A percentile compares a stretch with the other conserved stretches of the same genome.
Conservation (phyloP, 202 grass and related monocot genomes). For the Carex arenaria region DNA sequence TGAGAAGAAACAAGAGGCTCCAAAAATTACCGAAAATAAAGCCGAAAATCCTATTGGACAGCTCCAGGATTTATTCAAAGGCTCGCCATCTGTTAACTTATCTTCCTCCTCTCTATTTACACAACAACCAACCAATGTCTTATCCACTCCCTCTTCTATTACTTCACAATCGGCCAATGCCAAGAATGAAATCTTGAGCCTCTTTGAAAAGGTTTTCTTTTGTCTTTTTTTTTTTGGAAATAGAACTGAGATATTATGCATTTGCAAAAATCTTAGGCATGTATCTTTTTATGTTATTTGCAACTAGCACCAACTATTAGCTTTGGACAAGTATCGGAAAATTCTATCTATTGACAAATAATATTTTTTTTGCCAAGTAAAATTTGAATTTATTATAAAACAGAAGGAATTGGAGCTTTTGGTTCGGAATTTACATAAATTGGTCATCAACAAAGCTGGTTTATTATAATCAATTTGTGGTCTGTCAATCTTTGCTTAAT, state of each 20-base stretch:
- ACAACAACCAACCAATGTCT: slow-evolving; percentile 36
- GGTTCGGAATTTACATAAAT: background rate
- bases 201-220: slow-evolving; percentile 92
- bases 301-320: background rate
- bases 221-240: background rate
- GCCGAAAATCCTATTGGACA: slow-evolving; percentile 38
- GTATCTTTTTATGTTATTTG: background rate
- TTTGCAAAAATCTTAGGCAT: background rate
- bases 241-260: background rate
- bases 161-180: slow-evolving; percentile 34
- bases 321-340: background rate
- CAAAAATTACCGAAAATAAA: slow-evolving; percentile 62
- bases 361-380: background rate
- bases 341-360: background rate
- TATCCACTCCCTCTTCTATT: slow-evolving; percentile 46
- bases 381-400: background rate
- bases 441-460: background rate
- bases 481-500: background rate
- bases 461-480: background rate
- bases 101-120: slow-evolving; percentile 54
- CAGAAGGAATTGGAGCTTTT: background rate
- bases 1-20: slow-evolving; percentile 48
- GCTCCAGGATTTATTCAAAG: slow-evolving; percentile 87
- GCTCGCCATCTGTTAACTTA: slow-evolving; percentile 43
- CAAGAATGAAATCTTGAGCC: slow-evolving; percentile 94